Percentiles rank a stretch among this genome's conserved stretches.
Conservation (phyloP, 192 early-diverging fungal genomes). For the Backusella circina region DNA sequence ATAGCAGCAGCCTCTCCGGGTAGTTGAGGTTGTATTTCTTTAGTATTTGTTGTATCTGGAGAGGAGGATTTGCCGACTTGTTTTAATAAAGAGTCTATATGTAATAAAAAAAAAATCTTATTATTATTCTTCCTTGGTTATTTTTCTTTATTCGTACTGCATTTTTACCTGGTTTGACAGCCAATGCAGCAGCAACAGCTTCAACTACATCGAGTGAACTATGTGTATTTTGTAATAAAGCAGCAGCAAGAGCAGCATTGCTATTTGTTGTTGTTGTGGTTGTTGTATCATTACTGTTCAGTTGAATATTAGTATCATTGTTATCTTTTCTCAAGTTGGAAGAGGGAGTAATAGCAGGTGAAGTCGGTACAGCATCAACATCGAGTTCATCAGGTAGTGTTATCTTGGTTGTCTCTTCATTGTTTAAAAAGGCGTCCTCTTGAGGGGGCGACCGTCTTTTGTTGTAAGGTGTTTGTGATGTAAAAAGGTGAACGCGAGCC, state of each 20-base stretch:
- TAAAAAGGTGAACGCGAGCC: constrained; percentile 29
- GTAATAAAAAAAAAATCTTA: neutral
- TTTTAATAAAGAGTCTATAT: neutral
- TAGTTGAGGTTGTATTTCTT: neutral
- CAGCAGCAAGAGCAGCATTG: constrained; percentile 24
- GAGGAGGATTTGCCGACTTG: neutral
- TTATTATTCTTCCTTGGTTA: too few species aligned
- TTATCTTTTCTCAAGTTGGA: constrained; percentile 3
- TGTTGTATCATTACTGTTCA: neutral
- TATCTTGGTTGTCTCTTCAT: constrained; percentile 3
- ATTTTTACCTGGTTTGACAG: constrained; percentile 22
- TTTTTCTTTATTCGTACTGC: neutral
- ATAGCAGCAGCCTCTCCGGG: constrained; percentile 14
- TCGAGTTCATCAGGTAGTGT: constrained; percentile 10
- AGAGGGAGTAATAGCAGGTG: neutral
- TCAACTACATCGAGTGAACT: constrained; percentile 11
- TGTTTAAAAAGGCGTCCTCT: neutral
- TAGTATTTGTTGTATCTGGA: neutral
- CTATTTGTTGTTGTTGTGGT: too few species aligned
- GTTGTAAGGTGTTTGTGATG: constrained; percentile 8
- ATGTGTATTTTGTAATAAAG: constrained; percentile 18
- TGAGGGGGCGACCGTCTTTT: neutral
- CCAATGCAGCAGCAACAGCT: constrained; percentile 14
- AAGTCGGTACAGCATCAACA: constrained; percentile 7
- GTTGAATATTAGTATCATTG: neutral